These are phyloP conservation scores for Calonectria montana DNA, from an alignment of 2,329 filamentous ascomycete genomes.

Conservation along the genomic window DNA sequence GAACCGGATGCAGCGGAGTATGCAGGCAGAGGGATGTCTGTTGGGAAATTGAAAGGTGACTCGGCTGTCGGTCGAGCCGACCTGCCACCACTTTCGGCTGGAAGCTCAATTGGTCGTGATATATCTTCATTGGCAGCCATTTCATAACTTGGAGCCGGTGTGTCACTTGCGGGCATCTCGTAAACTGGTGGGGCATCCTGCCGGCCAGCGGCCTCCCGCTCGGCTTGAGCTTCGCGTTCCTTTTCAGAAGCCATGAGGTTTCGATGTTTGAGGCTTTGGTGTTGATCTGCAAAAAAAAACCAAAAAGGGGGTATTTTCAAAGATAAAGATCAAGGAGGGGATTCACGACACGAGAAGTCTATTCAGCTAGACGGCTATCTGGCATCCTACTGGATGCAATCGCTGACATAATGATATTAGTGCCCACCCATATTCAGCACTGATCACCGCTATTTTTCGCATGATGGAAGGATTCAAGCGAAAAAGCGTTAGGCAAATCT, in stretches of 20 bases:
- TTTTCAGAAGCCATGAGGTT: slow-evolving; percentile 13
- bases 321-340: neutral
- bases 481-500: neutral
- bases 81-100: neutral
- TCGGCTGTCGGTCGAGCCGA: slow-evolving; percentile 43
- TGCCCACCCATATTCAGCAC: neutral
- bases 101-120: neutral
- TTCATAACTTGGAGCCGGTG: neutral
- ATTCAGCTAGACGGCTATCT: neutral
- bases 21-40: slow-evolving; percentile 42
- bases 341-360: neutral
- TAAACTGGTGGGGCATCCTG: slow-evolving; percentile 15
- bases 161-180: neutral
- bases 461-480: neutral
- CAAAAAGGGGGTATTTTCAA: neutral
- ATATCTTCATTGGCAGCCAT: neutral
- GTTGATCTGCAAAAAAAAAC: neutral
- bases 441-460: neutral
- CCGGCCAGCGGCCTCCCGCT: neutral
- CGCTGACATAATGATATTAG: neutral
- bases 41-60: slow-evolving; percentile 55
- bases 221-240: slow-evolving; percentile 13
- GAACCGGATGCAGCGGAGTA: slow-evolving; percentile 41
- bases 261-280: neutral
- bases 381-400: neutral